phyloP scores from a whole-genome alignment of 768 basidiomycete species.

The Dioszegia hungarica region DNA sequence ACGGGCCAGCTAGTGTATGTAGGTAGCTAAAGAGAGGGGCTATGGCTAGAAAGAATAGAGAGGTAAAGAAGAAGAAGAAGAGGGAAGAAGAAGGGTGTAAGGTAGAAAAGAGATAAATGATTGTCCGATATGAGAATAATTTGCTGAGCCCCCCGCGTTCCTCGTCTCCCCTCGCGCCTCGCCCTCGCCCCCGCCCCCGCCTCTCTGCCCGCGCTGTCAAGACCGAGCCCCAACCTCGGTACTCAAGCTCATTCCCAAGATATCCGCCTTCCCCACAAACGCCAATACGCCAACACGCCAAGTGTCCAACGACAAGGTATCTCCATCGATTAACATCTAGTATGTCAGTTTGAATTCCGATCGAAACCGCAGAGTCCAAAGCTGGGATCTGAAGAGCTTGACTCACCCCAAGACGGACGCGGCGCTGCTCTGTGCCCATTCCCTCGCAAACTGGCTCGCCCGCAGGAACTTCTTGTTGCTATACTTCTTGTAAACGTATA shows the following conservation, averaged over 20 bases:
- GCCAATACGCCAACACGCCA: too few species aligned
- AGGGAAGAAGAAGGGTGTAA: not conserved
- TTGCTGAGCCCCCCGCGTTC: not conserved
- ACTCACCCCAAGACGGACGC: constrained; percentile 15
- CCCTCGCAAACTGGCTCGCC: constrained; percentile 54
- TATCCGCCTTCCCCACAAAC: not conserved
- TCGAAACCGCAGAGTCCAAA: not conserved
- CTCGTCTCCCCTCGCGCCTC: not conserved
- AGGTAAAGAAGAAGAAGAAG: not conserved
- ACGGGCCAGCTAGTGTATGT: not conserved
- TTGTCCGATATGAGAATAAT: constrained; percentile 1
- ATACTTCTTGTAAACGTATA: constrained; percentile 93
- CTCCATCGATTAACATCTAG: not conserved
- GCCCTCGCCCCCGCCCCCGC: too few species aligned
- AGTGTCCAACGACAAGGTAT: not conserved
- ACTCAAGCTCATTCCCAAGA: not conserved
- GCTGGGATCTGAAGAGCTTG: not conserved
- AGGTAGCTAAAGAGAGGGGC: too few species aligned
- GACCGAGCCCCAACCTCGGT: too few species aligned
- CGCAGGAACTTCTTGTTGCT: constrained; percentile 96
- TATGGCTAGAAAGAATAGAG: too few species aligned
- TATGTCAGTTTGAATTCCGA: not conserved
- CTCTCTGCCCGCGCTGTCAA: too few species aligned
- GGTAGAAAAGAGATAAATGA: not conserved
- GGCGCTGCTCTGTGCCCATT: constrained; percentile 50